Percentiles rank a stretch among this genome's conserved stretches.
Evolutionary conservation across 192 early-diverging fungal genomes (phyloP).

Genomic region (Coemansia sp.): DNA sequence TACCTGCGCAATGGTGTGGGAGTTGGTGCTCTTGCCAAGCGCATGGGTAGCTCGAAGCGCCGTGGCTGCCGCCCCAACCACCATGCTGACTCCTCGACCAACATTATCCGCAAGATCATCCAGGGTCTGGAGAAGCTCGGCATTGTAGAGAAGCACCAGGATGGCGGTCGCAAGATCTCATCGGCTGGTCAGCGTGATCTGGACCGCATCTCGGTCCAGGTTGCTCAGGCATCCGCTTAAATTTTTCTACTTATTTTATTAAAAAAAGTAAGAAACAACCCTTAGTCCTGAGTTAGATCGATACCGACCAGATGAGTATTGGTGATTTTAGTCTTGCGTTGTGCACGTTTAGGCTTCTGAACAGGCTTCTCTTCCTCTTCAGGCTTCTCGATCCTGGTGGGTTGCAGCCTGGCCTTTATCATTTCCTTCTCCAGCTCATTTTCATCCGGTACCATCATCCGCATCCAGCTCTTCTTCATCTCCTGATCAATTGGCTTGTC

Average conservation of each 20-base stretch:
- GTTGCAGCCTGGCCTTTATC: conserved; percentile 63
- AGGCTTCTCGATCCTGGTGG: conserved; percentile 68
- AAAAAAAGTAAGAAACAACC: conserved; percentile 9
- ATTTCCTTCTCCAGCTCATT: conserved; percentile 69
- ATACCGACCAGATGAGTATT: conserved; percentile 75
- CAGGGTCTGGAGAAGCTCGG: conserved; percentile 99
- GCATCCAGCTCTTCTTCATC: conserved; percentile 72
- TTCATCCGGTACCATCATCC: conserved; percentile 68
- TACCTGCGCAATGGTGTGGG: conserved; percentile 91
- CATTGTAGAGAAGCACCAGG: conserved; percentile 90
- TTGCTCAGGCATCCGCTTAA: conserved; percentile 51
- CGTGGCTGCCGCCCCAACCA: conserved; percentile 93
- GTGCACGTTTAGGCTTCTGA: conserved; percentile 62
- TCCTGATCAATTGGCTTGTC: conserved; percentile 43
- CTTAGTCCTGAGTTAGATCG: conserved; percentile 73
- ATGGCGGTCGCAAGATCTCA: conserved; percentile 92
- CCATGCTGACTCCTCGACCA: conserved; percentile 82
- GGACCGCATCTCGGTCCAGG: conserved; percentile 88
- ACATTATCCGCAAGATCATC: conserved; percentile 91
- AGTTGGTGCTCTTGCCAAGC: conserved; percentile 91
- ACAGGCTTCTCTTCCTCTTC: conserved; percentile 49
- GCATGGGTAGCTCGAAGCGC: conserved; percentile 89
- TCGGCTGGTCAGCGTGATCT: conserved; percentile 97
- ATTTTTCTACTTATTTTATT: not conserved
- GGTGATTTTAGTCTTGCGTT: conserved; percentile 72